Base-by-base conservation (phyloP, 2,329 filamentous ascomycete genomes). In the Neofusicoccum sp. region DNA sequence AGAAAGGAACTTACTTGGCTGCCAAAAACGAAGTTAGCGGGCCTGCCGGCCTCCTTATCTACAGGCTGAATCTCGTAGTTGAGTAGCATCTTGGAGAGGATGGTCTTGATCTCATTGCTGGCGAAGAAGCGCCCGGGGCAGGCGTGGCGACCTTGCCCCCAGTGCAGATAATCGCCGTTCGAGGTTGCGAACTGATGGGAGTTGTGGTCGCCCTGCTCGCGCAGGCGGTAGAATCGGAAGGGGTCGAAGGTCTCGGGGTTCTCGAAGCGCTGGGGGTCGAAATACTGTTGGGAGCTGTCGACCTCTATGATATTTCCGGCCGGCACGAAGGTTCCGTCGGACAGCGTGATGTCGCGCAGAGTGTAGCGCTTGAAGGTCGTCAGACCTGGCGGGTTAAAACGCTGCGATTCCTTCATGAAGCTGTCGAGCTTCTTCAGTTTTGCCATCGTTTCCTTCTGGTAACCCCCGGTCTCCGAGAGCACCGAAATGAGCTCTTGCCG, bases 51-150 rank as follows among this genome's bases (percentile, higher is more conserved):
- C 49, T 45, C 41, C 28, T 41, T 36, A 33, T 56, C 41, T 6
- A 34, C 60, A n/a, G 49, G 58, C 30, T 65, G 66, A 26, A 74
- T 59, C 48, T 73, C 70, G 47, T 70, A 74, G 16, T 67, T 60
- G 8, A 70, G 57, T 4, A 74, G 31, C 28, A 69, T 47, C 16
- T 68, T 63, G 14, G 68, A 67, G 3, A 74, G 31, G 12, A 73
- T 67, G 63, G 73, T 69, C 63, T 74, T 74, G 49, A 74, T 72
- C 61, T 73, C 70, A 33, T 69, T 69, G 5, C 65, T 60, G 1
- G 72, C 71, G 20, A 73, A 73, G 63, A 72, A 73, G 7, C 72
- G 63, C 1, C 72, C 72, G 2, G 71, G 70, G 36, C 72, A 74
- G 0, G 70, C 68, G 58, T 73, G 70, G 3, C 65, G 58, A 3